Evolutionary conservation across 805 yeast genomes (phyloP).

Genomic region (Sungouiozyma intestinalis): DNA sequence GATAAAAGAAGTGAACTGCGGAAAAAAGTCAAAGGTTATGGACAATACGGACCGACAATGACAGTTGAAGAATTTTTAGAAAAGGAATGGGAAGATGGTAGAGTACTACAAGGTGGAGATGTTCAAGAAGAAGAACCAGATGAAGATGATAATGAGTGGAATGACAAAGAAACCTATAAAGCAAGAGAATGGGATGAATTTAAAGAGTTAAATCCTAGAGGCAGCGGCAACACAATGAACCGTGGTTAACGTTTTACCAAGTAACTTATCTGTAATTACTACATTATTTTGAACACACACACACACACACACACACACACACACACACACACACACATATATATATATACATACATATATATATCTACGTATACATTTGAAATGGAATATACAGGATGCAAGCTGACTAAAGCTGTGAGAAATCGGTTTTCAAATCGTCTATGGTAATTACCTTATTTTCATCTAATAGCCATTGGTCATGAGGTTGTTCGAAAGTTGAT

Average conservation of each 20-base stretch:
- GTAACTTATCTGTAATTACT: not conserved
- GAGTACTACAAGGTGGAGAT: slow-evolving; percentile 48
- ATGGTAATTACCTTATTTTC: slow-evolving; percentile 21
- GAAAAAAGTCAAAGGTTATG: slow-evolving; percentile 74
- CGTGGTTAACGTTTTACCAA: slow-evolving; percentile 32
- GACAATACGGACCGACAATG: slow-evolving; percentile 89
- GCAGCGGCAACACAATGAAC: slow-evolving; percentile 81
- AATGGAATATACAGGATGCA: not conserved
- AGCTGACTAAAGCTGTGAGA: slow-evolving; percentile 2
- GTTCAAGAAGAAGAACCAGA: slow-evolving; percentile 15
- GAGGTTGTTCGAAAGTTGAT: slow-evolving; percentile 15
- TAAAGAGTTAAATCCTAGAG: slow-evolving; percentile 73
- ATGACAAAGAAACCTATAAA: slow-evolving; percentile 60
- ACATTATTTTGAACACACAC: not conserved
- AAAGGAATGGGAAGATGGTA: slow-evolving; percentile 76
- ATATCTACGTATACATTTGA: slow-evolving; percentile 1
- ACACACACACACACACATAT: not conserved
- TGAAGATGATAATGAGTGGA: slow-evolving; percentile 51
- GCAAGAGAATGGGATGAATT: slow-evolving; percentile 91
- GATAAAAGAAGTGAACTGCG: slow-evolving; percentile 46
- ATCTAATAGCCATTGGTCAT: slow-evolving; percentile 25
- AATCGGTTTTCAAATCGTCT: slow-evolving; percentile 18
- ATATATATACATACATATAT: not conserved
- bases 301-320: not conserved
- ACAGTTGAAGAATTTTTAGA: slow-evolving; percentile 86